Conservation (phyloP, 768 basidiomycete species). For the Pleurotus platypus region DNA sequence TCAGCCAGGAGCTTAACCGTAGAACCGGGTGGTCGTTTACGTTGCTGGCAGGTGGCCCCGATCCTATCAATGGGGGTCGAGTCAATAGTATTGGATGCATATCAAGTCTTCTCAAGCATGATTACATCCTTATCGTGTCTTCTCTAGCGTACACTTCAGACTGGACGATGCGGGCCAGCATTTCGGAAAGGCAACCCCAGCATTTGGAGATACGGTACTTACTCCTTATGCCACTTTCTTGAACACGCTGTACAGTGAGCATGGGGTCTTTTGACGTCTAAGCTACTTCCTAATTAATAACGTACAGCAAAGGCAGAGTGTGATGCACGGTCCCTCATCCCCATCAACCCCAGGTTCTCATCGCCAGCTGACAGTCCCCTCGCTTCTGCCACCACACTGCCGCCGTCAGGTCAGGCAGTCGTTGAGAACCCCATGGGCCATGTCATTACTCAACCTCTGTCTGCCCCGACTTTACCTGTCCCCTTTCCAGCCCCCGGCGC, state of each 20-base stretch:
- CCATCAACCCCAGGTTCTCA: too few species aligned
- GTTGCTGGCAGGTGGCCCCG: background rate
- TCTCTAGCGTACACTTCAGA: background rate
- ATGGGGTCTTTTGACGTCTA: background rate
- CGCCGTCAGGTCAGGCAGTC: too few species aligned
- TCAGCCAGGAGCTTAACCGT: background rate
- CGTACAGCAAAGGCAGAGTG: too few species aligned
- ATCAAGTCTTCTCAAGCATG: background rate
- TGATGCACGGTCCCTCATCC: too few species aligned
- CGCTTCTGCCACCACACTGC: too few species aligned
- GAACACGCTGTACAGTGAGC: background rate
- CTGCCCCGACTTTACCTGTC: too few species aligned
- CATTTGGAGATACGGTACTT: background rate
- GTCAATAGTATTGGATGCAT: background rate
- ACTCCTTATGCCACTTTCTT: background rate
- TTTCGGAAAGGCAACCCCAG: background rate
- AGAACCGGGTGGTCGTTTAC: background rate
- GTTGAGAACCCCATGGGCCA: too few species aligned
- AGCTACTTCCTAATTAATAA: too few species aligned
- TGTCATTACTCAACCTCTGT: too few species aligned
- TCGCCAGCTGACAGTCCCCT: too few species aligned
- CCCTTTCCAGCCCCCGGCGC: too few species aligned
- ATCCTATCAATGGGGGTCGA: background rate
- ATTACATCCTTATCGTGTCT: background rate
- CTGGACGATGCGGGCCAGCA: background rate